Base-by-base conservation (phyloP, 164 flowering plant species). In the Tetracentron sinense region DNA sequence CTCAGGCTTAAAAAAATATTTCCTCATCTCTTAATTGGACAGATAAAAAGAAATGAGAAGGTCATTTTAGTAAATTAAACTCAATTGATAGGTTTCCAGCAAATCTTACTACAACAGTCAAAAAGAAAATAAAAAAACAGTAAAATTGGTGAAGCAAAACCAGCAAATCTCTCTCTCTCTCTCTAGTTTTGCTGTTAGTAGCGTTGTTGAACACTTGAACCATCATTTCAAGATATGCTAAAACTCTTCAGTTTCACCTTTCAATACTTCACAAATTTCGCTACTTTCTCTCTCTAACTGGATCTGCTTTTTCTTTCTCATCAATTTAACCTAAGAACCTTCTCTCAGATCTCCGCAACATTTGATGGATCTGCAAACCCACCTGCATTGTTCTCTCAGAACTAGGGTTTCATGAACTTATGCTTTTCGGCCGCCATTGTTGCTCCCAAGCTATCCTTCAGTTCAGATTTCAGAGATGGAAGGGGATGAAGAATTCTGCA, bases 281-380 rank as follows among this genome's bases (percentile, higher is more conserved):
- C 16, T 54, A 47, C 64, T 49, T 50, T 46, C 66, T 72, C 38
- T 49, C 42, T 61, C 58, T 60, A 19, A 58, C 69, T 72, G 60
- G 47, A 33, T 28, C 52, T 23, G 6, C 26, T 42, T 23, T 42
- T 54, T 54, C 25, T 30, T 42, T 46, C 55, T 44, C 29, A 17
- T 3, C 17, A 20, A 49, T 19, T 26, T 6, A 64, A 69, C 57
- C 69, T 60, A 66, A 11, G 14, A 56, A 29, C 35, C 47, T 30
- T 17, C n/a, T 35, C 15, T 29, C 46, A 54, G 46, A 33, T 53
- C 46, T 23, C 42, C 16, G 10, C 71, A 67, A 72, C 73, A 58
- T 70, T 72, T 72, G 52, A 54, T 79, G 81, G 83, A 75, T 82
- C 81, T 77, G 66, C 58, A 33, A 35, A 17, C 38, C 26, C 27